These are phyloP conservation scores for Candida ponderosae DNA, from an alignment of 805 yeast species.

Conservation along the genomic window DNA sequence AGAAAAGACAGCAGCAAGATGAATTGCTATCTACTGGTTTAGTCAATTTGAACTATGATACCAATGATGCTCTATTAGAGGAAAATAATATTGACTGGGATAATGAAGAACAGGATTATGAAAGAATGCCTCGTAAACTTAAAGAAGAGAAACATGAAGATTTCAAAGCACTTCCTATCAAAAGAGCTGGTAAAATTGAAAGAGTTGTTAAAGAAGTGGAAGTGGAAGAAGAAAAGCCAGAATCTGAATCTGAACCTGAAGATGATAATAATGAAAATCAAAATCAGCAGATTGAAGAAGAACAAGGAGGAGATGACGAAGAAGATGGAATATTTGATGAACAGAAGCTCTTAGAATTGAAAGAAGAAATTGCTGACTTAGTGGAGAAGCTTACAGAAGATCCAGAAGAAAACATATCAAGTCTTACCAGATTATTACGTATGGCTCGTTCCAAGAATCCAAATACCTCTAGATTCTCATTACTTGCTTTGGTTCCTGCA, in stretches of 20 bases:
- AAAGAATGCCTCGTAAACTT: slow-evolving; percentile 56
- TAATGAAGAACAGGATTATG: slow-evolving; percentile 77
- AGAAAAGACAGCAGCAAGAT: slow-evolving; percentile 16
- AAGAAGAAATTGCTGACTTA: slow-evolving; percentile 76
- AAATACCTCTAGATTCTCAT: slow-evolving; percentile 61
- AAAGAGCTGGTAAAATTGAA: slow-evolving; percentile 66
- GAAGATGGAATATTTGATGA: slow-evolving; percentile 37
- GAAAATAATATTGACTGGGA: slow-evolving; percentile 36
- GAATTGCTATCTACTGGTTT: slow-evolving; percentile 15
- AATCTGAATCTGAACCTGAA: slow-evolving; percentile 7
- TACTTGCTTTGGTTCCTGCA: slow-evolving; percentile 75
- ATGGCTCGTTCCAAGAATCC: slow-evolving; percentile 64
- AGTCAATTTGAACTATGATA: slow-evolving; percentile 12
- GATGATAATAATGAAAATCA: slow-evolving; percentile 16
- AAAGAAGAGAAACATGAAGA: slow-evolving; percentile 32
- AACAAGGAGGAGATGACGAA: slow-evolving; percentile 22
- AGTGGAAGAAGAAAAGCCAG: slow-evolving; percentile 6
- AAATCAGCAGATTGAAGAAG: slow-evolving; percentile 18
- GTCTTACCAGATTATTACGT: slow-evolving; percentile 57
- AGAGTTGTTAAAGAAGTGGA: slow-evolving; percentile 39
- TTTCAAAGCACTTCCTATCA: slow-evolving; percentile 76
- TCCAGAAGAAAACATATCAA: slow-evolving; percentile 75
- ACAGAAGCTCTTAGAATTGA: slow-evolving; percentile 50
- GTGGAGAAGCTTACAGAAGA: slow-evolving; percentile 77
- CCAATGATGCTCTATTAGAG: slow-evolving; percentile 4